A percentile compares a stretch with the other conserved stretches of the same genome.
These are phyloP conservation scores for Hansfordia pulvinata DNA, from an alignment of 2,329 filamentous ascomycete genomes.

Conservation along the genomic window DNA sequence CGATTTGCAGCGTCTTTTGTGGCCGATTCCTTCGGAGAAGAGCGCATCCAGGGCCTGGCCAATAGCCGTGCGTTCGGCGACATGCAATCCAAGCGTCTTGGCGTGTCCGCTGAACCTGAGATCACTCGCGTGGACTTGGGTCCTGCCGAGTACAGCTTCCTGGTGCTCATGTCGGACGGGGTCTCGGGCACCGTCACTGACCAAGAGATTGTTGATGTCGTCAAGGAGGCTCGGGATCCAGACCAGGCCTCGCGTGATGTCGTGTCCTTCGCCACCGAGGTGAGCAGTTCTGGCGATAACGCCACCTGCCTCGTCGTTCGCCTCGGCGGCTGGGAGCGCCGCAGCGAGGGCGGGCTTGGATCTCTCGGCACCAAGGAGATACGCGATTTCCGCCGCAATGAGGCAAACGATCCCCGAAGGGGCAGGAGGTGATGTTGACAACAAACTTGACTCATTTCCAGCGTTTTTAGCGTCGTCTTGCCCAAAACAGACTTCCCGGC, in stretches of 20 bases:
- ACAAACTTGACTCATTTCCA: too few relatives aligned
- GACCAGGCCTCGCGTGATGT: constrained; percentile 71
- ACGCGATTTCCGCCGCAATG: constrained; percentile 66
- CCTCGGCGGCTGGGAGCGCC: constrained; percentile 56
- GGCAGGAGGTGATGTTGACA: constrained; percentile 28
- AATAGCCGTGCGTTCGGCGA: constrained; percentile 94
- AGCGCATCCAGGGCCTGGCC: constrained; percentile 83
- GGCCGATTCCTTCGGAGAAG: constrained; percentile 93
- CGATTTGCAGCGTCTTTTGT: constrained; percentile 77
- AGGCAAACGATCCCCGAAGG: constrained; percentile 70
- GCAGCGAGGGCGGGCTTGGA: constrained; percentile 74
- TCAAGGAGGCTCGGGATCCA: constrained; percentile 87
- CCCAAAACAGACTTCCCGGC: too few relatives aligned
- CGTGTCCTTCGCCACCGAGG: constrained; percentile 80
- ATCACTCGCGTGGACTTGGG: constrained; percentile 65
- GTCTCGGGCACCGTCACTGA: constrained; percentile 76
- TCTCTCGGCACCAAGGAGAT: constrained; percentile 88
- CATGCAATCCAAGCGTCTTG: constrained; percentile 80
- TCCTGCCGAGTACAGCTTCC: constrained; percentile 76
- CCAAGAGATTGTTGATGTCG: constrained; percentile 89
- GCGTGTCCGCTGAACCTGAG: constrained; percentile 89
- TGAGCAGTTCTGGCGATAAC: constrained; percentile 54
- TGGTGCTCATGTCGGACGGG: constrained; percentile 81
- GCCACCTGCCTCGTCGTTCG: constrained; percentile 55
- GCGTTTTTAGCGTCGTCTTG: too few relatives aligned